These are phyloP conservation scores for Nidula microcarpa DNA, from an alignment of 768 basidiomycete genomes.

Conservation along the genomic window DNA sequence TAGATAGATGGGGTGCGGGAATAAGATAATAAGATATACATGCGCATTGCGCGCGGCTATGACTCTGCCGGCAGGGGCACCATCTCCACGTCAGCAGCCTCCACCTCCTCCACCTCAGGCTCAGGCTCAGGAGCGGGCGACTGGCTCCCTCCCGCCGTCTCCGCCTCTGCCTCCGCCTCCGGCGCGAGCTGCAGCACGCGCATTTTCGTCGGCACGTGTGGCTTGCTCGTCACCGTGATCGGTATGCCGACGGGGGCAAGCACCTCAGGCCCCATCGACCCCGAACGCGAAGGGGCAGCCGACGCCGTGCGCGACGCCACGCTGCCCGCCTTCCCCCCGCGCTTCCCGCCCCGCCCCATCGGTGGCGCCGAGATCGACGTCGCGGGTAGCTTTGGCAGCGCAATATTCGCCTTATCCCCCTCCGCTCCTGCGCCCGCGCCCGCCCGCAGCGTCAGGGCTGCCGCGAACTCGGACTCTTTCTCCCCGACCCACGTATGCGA, in stretches of 20 bases:
- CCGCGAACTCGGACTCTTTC: slow-evolving; percentile 68
- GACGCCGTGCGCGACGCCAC: slow-evolving; percentile 41
- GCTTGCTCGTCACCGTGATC: slow-evolving; percentile 17
- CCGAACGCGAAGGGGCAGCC: slow-evolving; percentile 54
- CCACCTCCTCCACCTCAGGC: slow-evolving; percentile 24
- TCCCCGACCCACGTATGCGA: slow-evolving; percentile 80
- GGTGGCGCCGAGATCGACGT: slow-evolving; percentile 45
- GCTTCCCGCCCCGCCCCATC: slow-evolving; percentile 32
- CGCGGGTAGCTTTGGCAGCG: slow-evolving; percentile 33
- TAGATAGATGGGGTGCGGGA: neutral
- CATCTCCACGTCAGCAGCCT: slow-evolving; percentile 49
- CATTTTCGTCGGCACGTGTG: slow-evolving; percentile 64
- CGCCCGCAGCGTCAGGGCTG: slow-evolving; percentile 20
- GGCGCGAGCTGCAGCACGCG: slow-evolving; percentile 54
- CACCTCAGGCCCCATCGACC: slow-evolving; percentile 47
- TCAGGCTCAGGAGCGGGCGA: no score
- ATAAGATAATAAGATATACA: neutral
- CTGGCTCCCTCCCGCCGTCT: no score
- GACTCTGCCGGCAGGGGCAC: slow-evolving; percentile 22
- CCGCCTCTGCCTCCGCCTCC: neutral
- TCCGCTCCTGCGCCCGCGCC: slow-evolving; percentile 21
- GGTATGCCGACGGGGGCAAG: slow-evolving; percentile 18
- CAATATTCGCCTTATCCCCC: slow-evolving; percentile 28
- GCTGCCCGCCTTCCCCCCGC: slow-evolving; percentile 37
- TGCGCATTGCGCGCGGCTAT: neutral